These are phyloP conservation scores for Geotrichum histeridarum DNA, from an alignment of 1,139 yeast genomes.

Conservation along the genomic window DNA sequence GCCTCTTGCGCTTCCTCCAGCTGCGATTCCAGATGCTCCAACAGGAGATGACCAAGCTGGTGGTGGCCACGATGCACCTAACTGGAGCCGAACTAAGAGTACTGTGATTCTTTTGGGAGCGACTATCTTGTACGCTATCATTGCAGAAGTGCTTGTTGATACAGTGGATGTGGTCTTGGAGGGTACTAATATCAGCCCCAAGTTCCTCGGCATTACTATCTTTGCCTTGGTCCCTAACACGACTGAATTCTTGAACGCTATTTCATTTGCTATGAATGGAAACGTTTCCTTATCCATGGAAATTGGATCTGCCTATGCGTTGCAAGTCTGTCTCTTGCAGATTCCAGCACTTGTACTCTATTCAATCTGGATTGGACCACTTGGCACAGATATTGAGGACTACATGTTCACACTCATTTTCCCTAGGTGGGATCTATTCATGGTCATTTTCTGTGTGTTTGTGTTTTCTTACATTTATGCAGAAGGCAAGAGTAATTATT, in stretches of 20 bases:
- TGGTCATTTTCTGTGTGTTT: slow-evolving; percentile 78
- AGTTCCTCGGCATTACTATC: slow-evolving; percentile 85
- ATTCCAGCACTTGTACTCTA: slow-evolving; percentile 85
- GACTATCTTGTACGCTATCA: slow-evolving; percentile 80
- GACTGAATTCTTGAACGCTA: slow-evolving; percentile 94
- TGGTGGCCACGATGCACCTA: slow-evolving; percentile 94
- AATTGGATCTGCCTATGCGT: slow-evolving; percentile 94
- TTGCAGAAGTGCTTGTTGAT: slow-evolving; percentile 91
- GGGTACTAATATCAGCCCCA: slow-evolving; percentile 75
- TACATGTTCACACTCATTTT: slow-evolving; percentile 76
- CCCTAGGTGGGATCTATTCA: slow-evolving; percentile 94
- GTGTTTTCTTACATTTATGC: slow-evolving; percentile 91
- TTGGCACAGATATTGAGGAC: slow-evolving; percentile 34
- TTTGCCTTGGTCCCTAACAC: slow-evolving; percentile 96
- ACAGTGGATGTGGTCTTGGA: slow-evolving; percentile 86
- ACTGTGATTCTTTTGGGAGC: slow-evolving; percentile 80
- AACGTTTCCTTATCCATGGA: slow-evolving; percentile 91
- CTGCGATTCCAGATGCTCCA: background rate
- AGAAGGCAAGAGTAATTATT: slow-evolving; percentile 93
- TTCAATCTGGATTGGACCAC: slow-evolving; percentile 49
- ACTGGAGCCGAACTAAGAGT: slow-evolving; percentile 87
- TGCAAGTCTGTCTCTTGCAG: slow-evolving; percentile 92
- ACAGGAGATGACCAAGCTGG: slow-evolving; percentile 27
- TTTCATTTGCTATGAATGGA: slow-evolving; percentile 92
- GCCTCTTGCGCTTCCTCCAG: slow-evolving; percentile 2